Conservation (phyloP, 768 basidiomycete species). For the Pisolithus orientalis region DNA sequence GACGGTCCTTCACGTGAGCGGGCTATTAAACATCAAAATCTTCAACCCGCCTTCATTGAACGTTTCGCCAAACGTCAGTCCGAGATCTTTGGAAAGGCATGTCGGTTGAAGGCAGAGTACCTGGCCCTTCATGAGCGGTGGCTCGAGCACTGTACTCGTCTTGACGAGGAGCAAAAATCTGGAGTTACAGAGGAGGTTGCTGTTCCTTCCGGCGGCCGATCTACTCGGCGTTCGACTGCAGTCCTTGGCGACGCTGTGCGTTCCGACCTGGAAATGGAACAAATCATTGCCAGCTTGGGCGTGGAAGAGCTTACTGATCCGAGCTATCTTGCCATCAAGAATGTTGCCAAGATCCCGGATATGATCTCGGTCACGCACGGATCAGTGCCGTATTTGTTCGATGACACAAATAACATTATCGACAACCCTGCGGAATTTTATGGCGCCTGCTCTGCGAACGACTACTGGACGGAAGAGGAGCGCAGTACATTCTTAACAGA, state of each 20-base stretch:
- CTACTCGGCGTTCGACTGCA: constrained; percentile 69
- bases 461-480: constrained; percentile 87
- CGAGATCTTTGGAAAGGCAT: constrained; percentile 46
- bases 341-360: constrained; percentile 85
- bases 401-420: constrained; percentile 82
- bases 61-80: constrained; percentile 50
- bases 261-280: constrained; percentile 95
- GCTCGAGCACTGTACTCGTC: constrained; percentile 59
- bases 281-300: constrained; percentile 91
- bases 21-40: constrained; percentile 30
- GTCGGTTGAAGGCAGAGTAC: constrained; percentile 61
- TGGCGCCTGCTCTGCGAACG: constrained; percentile 60
- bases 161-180: constrained; percentile 47
- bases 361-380: constrained; percentile 72
- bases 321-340: constrained; percentile 75
- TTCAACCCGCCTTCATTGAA: constrained; percentile 46
- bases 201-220: constrained; percentile 41
- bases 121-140: constrained; percentile 62
- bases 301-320: constrained; percentile 93
- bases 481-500: constrained; percentile 71
- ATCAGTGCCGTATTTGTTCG: constrained; percentile 56
- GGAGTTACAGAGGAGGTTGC: constrained; percentile 33
- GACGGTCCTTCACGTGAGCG: constrained; percentile 30
- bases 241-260: constrained; percentile 81
- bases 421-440: constrained; percentile 75